These are phyloP conservation scores for Candida albicans DNA, from an alignment of 1,139 yeast species.

Conservation along the genomic window DNA sequence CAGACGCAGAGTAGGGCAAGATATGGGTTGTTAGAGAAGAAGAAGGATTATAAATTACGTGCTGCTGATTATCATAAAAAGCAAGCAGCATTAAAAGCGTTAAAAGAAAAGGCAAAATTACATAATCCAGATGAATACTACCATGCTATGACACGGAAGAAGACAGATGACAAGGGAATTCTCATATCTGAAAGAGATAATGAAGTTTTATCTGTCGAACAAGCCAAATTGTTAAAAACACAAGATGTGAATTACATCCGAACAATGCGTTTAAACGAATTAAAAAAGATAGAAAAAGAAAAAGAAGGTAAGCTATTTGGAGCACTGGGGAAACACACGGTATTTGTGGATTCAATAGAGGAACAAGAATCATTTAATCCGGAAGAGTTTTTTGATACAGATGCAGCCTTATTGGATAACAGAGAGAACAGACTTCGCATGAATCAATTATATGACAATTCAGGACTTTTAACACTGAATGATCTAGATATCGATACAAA, in stretches of 20 bases:
- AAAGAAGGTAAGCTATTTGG: conserved; percentile 54
- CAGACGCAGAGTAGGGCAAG: conserved; percentile 74
- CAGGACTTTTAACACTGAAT: conserved; percentile 26
- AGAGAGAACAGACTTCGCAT: conserved; percentile 71
- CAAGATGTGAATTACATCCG: conserved; percentile 87
- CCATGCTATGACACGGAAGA: conserved; percentile 79
- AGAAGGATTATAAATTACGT: conserved; percentile 88
- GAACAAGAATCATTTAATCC: conserved; percentile 62
- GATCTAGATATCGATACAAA: conserved; percentile 34
- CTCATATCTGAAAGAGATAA: conserved; percentile 66
- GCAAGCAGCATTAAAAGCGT: conserved; percentile 76
- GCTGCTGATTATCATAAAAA: conserved; percentile 88
- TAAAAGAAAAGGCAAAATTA: conserved; percentile 67
- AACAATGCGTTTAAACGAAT: conserved; percentile 70
- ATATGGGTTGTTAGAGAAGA: conserved; percentile 88
- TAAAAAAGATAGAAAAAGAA: conserved; percentile 61
- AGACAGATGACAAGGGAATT: conserved; percentile 69
- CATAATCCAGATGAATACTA: conserved; percentile 96
- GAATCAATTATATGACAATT: conserved; percentile 55
- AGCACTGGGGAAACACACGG: conserved; percentile 73
- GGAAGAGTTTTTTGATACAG: conserved; percentile 68
- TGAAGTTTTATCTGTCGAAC: conserved; percentile 65
- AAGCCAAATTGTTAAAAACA: conserved; percentile 78
- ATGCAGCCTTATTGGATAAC: conserved; percentile 56
- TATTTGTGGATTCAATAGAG: conserved; percentile 69